Conservation (phyloP, 164 flowering plant genomes). For the Berberis thunbergii region DNA sequence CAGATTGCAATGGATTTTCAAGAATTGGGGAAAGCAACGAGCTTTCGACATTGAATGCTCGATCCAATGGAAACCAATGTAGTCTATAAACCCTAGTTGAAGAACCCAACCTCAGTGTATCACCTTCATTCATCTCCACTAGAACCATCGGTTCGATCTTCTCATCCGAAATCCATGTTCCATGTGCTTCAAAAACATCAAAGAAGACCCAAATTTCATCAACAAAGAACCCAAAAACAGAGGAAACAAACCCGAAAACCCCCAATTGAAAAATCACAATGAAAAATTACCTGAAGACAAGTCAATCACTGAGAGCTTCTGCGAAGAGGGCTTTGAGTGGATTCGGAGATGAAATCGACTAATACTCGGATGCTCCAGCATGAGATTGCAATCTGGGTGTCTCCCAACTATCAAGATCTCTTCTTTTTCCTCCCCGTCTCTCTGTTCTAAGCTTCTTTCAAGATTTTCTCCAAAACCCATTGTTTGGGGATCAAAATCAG, state of each 20-base stretch:
- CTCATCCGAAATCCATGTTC: constrained; percentile 76
- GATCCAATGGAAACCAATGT: constrained; percentile 63
- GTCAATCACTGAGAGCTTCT: constrained; percentile 51
- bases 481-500: too few relatives aligned
- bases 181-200: constrained; percentile 49
- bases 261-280: not conserved
- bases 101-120: constrained; percentile 57
- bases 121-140: constrained; percentile 63
- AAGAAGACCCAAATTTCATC: not conserved
- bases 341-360: constrained; percentile 88
- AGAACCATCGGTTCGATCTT: constrained; percentile 48
- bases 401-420: constrained; percentile 61
- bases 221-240: not conserved
- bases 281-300: constrained; percentile 57
- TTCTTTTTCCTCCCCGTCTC: constrained; percentile 13
- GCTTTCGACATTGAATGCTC: constrained; percentile 46
- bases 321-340: constrained; percentile 33
- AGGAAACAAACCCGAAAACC: not conserved
- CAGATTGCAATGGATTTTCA: constrained; percentile 11
- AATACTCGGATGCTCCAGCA: constrained; percentile 85
- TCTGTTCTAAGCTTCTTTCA: not conserved
- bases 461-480: too few relatives aligned
- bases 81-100: constrained; percentile 74
- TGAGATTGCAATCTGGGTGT: constrained; percentile 82
- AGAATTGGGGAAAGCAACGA: constrained; percentile 26